Evolutionary conservation across 139 green algal genomes (phyloP), one percentile per base, ranked within the genome.

Genomic region (Chlorokybus atmophyticus): DNA sequence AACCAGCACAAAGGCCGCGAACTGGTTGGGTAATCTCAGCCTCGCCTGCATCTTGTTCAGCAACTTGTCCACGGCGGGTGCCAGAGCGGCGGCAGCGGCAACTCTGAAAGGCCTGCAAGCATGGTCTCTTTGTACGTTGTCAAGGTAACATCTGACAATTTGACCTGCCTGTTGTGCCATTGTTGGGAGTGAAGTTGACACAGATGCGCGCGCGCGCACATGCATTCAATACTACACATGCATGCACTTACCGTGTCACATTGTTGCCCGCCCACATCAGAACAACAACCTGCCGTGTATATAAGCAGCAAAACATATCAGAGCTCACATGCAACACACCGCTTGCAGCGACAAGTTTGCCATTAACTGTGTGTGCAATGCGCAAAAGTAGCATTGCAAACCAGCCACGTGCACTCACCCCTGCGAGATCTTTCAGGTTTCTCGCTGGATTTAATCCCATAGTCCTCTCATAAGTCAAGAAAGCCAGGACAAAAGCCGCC

Each of bases 261-360:
- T 71, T 71, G 59, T 71, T 71, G 8, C 57, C 40, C 7, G 63
- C 54, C 63, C 63, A 71, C 55, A 71, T 71, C 5, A 59, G 35
- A 5, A 71, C 49, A 19, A 71, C 63, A 30, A 69, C 59, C 61
- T 69, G 61, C 59, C 38, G 38, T 14, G 8, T 5, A 23, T 8
- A 50, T 7, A 50, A 27, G 24, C 17, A 58, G 14, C 6, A 19
- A 25, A n/a, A 30, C 14, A 50, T n/a, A 53, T 6, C 7, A 53
- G 6, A 23, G 10, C 44, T 23, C 14, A 52, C n/a, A 52, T 23
- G 38, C 44, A 29, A 30, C 14, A 19, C 25, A 52, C 35, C 35
- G 14, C 10, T 44, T 44, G 10, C 35, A 44, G 10, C 35, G 35
- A 10, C 10, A 44, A 10, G 10, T 14, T 21, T 14, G 35, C 35